phyloP scores from a whole-genome alignment of 345 rosid species.

The Aquilaria malaccensis region DNA sequence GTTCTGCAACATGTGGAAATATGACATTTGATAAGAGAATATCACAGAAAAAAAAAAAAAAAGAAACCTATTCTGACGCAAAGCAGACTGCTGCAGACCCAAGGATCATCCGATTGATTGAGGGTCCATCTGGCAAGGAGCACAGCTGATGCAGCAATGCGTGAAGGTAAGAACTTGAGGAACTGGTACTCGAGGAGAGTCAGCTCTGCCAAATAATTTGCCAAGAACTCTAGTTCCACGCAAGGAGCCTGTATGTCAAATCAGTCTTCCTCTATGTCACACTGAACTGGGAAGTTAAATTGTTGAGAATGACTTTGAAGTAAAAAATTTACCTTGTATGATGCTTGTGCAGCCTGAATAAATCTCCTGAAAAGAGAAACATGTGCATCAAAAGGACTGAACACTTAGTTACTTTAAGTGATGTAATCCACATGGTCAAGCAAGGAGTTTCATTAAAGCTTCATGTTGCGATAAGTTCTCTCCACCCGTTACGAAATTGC shows the following conservation, averaged over 20 bases:
- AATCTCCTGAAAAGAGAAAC: constrained; percentile 60
- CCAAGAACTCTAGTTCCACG: constrained; percentile 63
- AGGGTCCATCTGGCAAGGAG: constrained; percentile 91
- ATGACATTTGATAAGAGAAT: constrained; percentile 8
- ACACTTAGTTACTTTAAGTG: background rate
- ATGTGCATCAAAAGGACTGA: constrained; percentile 2
- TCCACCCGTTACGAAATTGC: too few species aligned
- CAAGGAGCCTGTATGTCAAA: constrained; percentile 44
- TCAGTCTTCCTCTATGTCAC: background rate
- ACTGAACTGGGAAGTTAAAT: background rate
- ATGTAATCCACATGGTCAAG: background rate
- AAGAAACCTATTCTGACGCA: background rate
- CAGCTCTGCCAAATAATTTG: constrained; percentile 82
- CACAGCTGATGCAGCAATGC: constrained; percentile 84
- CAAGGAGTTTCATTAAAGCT: background rate
- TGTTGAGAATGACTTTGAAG: constrained; percentile 1
- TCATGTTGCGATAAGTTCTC: too few species aligned
- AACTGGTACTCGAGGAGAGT: constrained; percentile 73
- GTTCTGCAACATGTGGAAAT: constrained; percentile 38
- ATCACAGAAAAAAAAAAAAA: background rate
- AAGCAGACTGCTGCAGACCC: constrained; percentile 48
- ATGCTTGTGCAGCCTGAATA: constrained; percentile 75
- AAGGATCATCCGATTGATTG: constrained; percentile 72
- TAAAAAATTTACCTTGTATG: constrained; percentile 39
- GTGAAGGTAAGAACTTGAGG: constrained; percentile 70